These are phyloP conservation scores for Noccaea bulbosa DNA, from an alignment of 345 rosid species.

Conservation along the genomic window DNA sequence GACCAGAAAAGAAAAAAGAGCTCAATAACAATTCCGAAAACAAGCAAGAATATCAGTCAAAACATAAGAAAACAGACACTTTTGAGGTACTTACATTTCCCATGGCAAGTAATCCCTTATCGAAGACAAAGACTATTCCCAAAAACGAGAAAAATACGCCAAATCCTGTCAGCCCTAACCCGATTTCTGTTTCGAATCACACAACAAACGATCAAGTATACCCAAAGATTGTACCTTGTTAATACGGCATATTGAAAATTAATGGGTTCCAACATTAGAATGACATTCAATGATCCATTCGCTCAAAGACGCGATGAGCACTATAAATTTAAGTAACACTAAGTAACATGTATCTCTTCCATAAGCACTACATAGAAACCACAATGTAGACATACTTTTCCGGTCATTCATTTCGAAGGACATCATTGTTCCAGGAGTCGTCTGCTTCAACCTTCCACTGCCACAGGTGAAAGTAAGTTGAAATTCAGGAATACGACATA, in stretches of 20 bases:
- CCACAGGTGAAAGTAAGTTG: conserved; percentile 2
- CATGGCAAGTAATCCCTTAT: conserved; percentile 97
- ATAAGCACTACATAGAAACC: not conserved
- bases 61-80: not conserved
- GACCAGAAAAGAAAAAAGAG: conserved; percentile 13
- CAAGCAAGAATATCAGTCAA: not conserved
- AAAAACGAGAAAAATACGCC: conserved; percentile 91
- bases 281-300: conserved; percentile 7
- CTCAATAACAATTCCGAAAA: conserved; percentile 7
- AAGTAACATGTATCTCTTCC: not conserved
- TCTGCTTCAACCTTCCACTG: conserved; percentile 34
- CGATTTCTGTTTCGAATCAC: conserved; percentile 61
- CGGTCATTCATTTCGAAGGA: conserved; percentile 49
- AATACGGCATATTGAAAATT: not conserved
- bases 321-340: not conserved
- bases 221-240: not conserved
- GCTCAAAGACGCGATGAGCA: not conserved
- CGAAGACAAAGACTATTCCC: conserved; percentile 86
- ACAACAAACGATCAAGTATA: conserved; percentile 6
- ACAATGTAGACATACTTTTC: conserved; percentile 36
- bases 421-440: conserved; percentile 38
- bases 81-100: conserved; percentile 76
- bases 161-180: conserved; percentile 94
- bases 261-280: not conserved
- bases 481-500: conserved; percentile 4